Evolutionary conservation across 805 yeast genomes (phyloP).

Genomic region (Teunomyces tritomae): DNA sequence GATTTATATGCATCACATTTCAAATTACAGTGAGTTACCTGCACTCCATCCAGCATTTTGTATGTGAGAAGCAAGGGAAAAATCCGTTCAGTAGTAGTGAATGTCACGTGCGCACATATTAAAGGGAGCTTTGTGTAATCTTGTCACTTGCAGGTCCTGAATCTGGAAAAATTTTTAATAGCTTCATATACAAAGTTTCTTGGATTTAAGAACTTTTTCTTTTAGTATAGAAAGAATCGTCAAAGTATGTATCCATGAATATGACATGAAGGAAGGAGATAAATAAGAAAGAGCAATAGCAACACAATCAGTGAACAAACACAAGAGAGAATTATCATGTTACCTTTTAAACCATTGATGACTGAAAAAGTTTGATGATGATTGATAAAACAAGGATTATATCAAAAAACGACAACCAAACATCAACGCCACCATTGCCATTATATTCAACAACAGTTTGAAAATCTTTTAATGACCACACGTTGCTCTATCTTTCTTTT

Average conservation of each 20-base stretch:
- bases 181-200: slow-evolving; percentile 6
- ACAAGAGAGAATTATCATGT: background rate
- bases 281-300: background rate
- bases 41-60: background rate
- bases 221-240: slow-evolving; percentile 23
- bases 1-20: background rate
- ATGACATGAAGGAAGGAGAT: background rate
- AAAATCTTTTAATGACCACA: no score
- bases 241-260: slow-evolving; percentile 23
- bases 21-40: background rate
- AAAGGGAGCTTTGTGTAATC: background rate
- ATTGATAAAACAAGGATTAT: no score
- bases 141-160: background rate
- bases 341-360: no score
- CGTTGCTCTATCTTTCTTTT: no score
- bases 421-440: no score
- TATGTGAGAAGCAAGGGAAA: no score
- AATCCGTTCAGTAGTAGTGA: background rate
- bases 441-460: no score
- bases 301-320: background rate
- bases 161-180: slow-evolving; percentile 11
- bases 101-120: background rate
- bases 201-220: slow-evolving; percentile 9
- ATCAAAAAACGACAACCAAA: no score
- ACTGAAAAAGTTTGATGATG: no score